Percentiles rank a stretch among this genome's conserved stretches.
These are phyloP conservation scores for Microstegium vimineum DNA, from an alignment of 176 grass and related monocot species.

Conservation along the genomic window DNA sequence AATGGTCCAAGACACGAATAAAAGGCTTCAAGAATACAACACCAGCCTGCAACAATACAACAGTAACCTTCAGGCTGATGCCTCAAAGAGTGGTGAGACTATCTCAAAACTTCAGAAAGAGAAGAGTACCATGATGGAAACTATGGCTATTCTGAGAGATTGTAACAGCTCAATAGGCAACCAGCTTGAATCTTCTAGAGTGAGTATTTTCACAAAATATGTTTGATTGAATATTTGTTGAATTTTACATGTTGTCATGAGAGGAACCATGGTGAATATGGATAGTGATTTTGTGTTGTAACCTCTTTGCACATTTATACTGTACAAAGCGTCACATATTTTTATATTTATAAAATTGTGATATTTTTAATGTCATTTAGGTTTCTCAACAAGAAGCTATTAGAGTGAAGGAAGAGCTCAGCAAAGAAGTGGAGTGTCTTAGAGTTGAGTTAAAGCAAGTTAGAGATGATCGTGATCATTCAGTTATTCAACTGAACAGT, in stretches of 20 bases:
- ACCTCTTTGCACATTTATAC: background rate
- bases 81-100: constrained; percentile 52
- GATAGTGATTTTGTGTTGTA: background rate
- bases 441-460: constrained; percentile 64
- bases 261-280: background rate
- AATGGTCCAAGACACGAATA: constrained; percentile 81
- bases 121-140: constrained; percentile 81
- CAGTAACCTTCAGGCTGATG: constrained; percentile 86
- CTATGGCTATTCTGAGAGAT: constrained; percentile 55
- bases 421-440: constrained; percentile 60
- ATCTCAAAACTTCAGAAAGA: constrained; percentile 79
- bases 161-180: constrained; percentile 58
- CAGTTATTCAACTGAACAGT: constrained; percentile 44
- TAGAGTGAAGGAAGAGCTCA: constrained; percentile 68
- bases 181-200: constrained; percentile 73
- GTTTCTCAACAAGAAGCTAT: constrained; percentile 79
- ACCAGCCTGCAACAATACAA: constrained; percentile 90
- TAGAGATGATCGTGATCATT: constrained; percentile 63
- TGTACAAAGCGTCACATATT: background rate
- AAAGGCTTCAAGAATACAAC: constrained; percentile 78
- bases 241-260: background rate
- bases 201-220: constrained; percentile 7
- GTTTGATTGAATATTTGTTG: background rate
- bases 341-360: background rate
- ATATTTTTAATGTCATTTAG: constrained; percentile 28